Conservation (phyloP, 139 green algal genomes). For the Coccomyxa sp. region DNA sequence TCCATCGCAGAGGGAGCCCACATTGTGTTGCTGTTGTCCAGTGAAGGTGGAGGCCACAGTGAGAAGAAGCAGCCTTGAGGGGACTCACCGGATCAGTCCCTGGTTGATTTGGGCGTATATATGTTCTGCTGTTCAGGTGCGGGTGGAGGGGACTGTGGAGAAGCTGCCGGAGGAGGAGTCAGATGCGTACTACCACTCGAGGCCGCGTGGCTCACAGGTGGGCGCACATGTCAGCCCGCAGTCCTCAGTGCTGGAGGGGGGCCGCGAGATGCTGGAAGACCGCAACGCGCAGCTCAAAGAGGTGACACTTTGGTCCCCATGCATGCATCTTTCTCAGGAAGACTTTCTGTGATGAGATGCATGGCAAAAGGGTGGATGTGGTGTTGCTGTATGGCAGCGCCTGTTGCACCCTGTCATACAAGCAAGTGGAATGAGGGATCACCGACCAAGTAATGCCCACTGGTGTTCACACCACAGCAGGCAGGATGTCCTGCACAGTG, state of each 20-base stretch:
- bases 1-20: too few relatives aligned
- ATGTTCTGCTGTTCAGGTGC: constrained; percentile 42
- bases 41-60: too few relatives aligned
- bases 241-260: constrained; percentile 35
- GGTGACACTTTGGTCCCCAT: background rate
- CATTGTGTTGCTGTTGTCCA: too few relatives aligned
- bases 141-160: constrained; percentile 74
- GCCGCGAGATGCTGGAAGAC: constrained; percentile 55
- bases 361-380: background rate
- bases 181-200: constrained; percentile 74
- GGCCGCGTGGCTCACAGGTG: constrained; percentile 73
- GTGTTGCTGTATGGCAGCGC: too few relatives aligned
- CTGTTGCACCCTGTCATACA: too few relatives aligned
- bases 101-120: background rate
- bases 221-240: constrained; percentile 75
- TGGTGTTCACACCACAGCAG: too few relatives aligned
- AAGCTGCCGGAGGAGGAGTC: constrained; percentile 62
- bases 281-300: constrained; percentile 57
- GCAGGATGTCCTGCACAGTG: too few relatives aligned
- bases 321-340: background rate
- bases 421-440: background rate
- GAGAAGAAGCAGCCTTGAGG: too few relatives aligned
- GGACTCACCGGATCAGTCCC: too few relatives aligned
- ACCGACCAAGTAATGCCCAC: too few relatives aligned
- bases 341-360: background rate